phyloP scores from a whole-genome alignment of 352 stramenopile species.

The Globisporangium yorkense region DNA sequence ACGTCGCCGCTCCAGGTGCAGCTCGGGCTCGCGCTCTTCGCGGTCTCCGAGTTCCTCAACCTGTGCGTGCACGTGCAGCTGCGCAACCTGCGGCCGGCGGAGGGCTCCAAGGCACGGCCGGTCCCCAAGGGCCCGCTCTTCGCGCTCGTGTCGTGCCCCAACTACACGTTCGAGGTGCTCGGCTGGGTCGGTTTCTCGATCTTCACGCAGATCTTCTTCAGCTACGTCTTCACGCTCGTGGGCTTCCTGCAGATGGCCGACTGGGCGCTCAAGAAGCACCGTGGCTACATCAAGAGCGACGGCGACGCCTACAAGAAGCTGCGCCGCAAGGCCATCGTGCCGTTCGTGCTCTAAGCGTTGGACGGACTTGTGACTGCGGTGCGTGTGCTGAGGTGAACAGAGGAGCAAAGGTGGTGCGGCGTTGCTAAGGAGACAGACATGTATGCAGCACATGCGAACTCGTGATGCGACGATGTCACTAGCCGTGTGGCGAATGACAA shows the following conservation, averaged over 20 bases:
- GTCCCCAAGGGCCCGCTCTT: slow-evolving; percentile 76
- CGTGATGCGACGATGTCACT: too few relatives aligned
- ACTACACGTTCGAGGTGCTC: slow-evolving; percentile 90
- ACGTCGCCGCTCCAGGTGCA: slow-evolving; percentile 46
- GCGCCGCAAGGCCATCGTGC: slow-evolving; percentile 77
- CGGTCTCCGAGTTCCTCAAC: slow-evolving; percentile 78
- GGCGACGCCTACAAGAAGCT: slow-evolving; percentile 87
- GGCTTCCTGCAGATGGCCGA: slow-evolving; percentile 88
- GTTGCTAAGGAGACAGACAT: too few relatives aligned
- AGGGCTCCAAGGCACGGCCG: slow-evolving; percentile 67
- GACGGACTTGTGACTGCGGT: neutral
- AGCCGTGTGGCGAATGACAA: too few relatives aligned
- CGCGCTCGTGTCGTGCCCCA: slow-evolving; percentile 83
- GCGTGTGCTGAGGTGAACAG: too few relatives aligned
- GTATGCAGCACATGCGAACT: too few relatives aligned
- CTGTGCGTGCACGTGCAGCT: slow-evolving; percentile 82
- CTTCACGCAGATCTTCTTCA: slow-evolving; percentile 78
- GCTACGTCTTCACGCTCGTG: slow-evolving; percentile 81
- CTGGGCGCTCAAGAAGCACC: slow-evolving; percentile 88
- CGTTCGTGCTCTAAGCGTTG: slow-evolving; percentile 64
- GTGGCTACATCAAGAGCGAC: slow-evolving; percentile 83
- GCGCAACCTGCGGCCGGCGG: slow-evolving; percentile 63
- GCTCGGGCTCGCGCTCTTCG: slow-evolving; percentile 55
- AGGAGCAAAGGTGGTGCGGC: too few relatives aligned
- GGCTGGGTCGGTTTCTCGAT: slow-evolving; percentile 87